Percentiles rank a stretch among this genome's conserved stretches.
Conservation (phyloP, 495 filamentous ascomycete genomes). For the Tuber borchii region DNA sequence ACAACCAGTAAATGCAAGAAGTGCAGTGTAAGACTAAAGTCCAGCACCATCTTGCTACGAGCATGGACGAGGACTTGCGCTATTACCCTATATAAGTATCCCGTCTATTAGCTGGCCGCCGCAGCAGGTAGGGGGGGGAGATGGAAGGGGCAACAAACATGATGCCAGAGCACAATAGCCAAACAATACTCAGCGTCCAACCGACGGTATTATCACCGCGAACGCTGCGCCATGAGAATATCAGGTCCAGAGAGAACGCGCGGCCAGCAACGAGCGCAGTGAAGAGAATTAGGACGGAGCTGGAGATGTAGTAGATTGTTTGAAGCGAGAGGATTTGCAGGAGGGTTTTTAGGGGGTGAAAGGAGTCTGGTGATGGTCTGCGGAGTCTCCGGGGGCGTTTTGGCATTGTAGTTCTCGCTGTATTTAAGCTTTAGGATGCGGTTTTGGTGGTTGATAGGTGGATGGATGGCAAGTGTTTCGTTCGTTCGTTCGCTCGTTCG, state of each 20-base stretch:
- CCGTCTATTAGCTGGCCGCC: slow-evolving; percentile 2
- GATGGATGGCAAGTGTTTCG: background rate
- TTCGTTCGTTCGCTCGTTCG: background rate
- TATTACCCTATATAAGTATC: slow-evolving; percentile 52
- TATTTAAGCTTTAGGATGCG: background rate
- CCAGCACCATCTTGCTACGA: slow-evolving; percentile 82
- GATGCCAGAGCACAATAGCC: slow-evolving; percentile 69
- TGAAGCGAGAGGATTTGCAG: slow-evolving; percentile 81
- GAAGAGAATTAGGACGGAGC: slow-evolving; percentile 75
- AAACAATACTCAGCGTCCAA: slow-evolving; percentile 83
- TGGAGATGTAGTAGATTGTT: slow-evolving; percentile 68
- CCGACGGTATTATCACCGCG: slow-evolving; percentile 85
- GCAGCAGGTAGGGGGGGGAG: background rate
- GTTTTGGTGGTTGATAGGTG: slow-evolving; percentile 8
- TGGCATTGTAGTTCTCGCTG: slow-evolving; percentile 23
- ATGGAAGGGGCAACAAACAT: slow-evolving; percentile 53
- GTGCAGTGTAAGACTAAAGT: slow-evolving; percentile 88
- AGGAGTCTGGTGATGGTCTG: slow-evolving; percentile 32
- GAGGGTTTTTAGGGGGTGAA: slow-evolving; percentile 37
- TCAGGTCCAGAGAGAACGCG: slow-evolving; percentile 59
- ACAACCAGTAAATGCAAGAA: slow-evolving; percentile 75
- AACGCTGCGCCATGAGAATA: slow-evolving; percentile 75
- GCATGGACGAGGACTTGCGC: slow-evolving; percentile 73
- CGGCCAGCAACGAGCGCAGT: slow-evolving; percentile 75
- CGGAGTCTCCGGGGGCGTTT: slow-evolving; percentile 38